Percentiles rank a stretch among this genome's conserved stretches.
Conservation (phyloP, 306 rosid species). For the Heteromeles arbutifolia region DNA sequence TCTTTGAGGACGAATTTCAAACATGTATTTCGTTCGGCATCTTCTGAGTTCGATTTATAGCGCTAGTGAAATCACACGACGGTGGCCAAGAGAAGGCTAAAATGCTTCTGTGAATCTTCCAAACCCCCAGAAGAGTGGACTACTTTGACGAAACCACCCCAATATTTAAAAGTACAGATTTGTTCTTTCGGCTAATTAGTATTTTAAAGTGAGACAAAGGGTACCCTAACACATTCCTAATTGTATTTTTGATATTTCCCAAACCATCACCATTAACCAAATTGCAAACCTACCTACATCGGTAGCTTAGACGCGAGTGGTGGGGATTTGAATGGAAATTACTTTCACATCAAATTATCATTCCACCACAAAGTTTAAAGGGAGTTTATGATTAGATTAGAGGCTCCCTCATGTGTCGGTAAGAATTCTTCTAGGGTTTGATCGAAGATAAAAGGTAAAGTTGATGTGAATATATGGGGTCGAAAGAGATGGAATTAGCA, state of each 20-base stretch:
- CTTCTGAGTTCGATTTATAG: no score
- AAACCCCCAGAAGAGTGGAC: no score
- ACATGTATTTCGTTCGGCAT: no score
- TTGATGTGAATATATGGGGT: constrained; percentile 29
- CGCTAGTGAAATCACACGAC: no score
- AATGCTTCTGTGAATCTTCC: no score
- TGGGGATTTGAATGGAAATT: neutral
- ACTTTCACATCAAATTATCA: neutral
- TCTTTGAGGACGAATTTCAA: no score
- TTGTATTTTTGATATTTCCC: neutral
- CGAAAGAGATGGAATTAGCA: constrained; percentile 8
- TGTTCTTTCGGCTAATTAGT: constrained; percentile 15
- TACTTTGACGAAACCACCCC: no score
- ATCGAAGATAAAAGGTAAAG: constrained; percentile 15
- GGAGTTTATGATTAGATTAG: constrained; percentile 24
- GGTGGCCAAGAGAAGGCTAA: rapidly evolving
- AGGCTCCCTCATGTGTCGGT: constrained; percentile 56
- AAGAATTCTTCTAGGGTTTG: neutral
- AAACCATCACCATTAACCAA: neutral
- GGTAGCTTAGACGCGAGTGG: neutral
- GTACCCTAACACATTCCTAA: neutral
- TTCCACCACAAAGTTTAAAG: neutral
- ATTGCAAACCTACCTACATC: neutral
- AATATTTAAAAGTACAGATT: neutral
- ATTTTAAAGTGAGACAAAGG: neutral